Evolutionary conservation across 164 flowering plant genomes (phyloP).

Genomic region (Aristolochia fimbriata): DNA sequence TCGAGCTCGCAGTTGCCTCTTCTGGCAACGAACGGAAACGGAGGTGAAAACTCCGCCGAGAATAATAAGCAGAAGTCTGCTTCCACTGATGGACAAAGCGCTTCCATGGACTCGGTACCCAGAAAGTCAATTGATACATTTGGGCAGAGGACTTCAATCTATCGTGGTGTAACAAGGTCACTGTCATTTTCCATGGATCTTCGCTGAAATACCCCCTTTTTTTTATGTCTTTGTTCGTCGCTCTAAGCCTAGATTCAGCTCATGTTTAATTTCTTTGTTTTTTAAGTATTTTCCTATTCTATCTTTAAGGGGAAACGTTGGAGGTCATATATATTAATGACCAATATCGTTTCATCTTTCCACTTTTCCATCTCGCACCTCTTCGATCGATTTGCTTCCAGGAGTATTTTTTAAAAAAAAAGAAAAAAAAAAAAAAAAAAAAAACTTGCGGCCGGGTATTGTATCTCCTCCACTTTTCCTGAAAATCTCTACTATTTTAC

Average conservation of each 20-base stretch:
- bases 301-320: neutral
- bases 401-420: neutral
- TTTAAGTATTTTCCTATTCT: neutral
- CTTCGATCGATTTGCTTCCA: neutral
- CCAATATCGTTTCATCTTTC: neutral
- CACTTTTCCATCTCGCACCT: no score
- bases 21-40: conserved; percentile 14
- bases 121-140: conserved; percentile 78
- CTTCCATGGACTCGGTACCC: conserved; percentile 51
- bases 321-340: neutral
- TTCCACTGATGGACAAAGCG: conserved; percentile 27
- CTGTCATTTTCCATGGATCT: neutral
- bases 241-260: no score
- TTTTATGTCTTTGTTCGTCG: no score
- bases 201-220: neutral
- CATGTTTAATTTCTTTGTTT: neutral
- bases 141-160: conserved; percentile 91
- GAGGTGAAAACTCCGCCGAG: conserved; percentile 27
- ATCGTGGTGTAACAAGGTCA: conserved; percentile 95
- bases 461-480: neutral
- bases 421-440: no score
- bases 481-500: conserved; percentile 3
- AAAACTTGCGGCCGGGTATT: neutral
- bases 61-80: conserved; percentile 26
- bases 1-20: conserved; percentile 29